These are phyloP conservation scores for Euphrasia arctica DNA, from an alignment of 305 asterid genomes.

Conservation along the genomic window DNA sequence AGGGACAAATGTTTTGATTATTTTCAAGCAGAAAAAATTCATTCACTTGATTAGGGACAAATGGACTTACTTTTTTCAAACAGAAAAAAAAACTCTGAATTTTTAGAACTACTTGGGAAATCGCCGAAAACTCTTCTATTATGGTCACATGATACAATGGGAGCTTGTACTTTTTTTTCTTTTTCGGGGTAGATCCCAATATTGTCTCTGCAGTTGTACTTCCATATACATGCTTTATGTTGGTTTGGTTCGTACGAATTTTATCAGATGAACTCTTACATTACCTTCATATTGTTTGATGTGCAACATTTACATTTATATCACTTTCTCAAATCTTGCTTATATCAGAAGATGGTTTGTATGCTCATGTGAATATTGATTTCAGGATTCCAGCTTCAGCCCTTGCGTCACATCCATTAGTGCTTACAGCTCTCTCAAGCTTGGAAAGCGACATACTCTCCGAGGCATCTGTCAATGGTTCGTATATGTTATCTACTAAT, in stretches of 20 bases:
- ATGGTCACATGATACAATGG: slow-evolving; percentile 8
- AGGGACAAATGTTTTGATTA: background rate
- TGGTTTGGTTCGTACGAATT: slow-evolving; percentile 21
- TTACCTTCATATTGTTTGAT: slow-evolving; percentile 13
- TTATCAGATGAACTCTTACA: slow-evolving; percentile 20
- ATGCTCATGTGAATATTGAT: slow-evolving; percentile 32
- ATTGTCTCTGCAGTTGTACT: slow-evolving; percentile 4
- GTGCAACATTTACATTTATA: slow-evolving; percentile 22
- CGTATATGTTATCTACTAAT: slow-evolving; percentile 28
- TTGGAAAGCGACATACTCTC: slow-evolving; percentile 75
- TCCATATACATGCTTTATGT: slow-evolving; percentile 6
- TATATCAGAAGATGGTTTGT: slow-evolving; percentile 19
- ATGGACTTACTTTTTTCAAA: slow-evolving; percentile 2
- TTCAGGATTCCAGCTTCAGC: slow-evolving; percentile 90
- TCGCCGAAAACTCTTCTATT: slow-evolving; percentile 15
- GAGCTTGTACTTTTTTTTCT: slow-evolving; percentile 10
- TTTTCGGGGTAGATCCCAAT: slow-evolving; percentile 5
- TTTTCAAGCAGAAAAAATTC: slow-evolving; percentile 15
- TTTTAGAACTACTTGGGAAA: slow-evolving; percentile 10
- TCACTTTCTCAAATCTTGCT: slow-evolving; percentile 26
- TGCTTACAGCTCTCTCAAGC: slow-evolving; percentile 90
- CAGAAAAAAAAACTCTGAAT: slow-evolving; percentile 8
- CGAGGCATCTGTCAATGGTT: slow-evolving; percentile 98
- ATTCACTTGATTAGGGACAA: slow-evolving; percentile 5
- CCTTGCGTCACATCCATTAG: slow-evolving; percentile 93